These are phyloP conservation scores for Saxophila tyrrhenica DNA, from an alignment of 495 filamentous ascomycete species.

Conservation along the genomic window DNA sequence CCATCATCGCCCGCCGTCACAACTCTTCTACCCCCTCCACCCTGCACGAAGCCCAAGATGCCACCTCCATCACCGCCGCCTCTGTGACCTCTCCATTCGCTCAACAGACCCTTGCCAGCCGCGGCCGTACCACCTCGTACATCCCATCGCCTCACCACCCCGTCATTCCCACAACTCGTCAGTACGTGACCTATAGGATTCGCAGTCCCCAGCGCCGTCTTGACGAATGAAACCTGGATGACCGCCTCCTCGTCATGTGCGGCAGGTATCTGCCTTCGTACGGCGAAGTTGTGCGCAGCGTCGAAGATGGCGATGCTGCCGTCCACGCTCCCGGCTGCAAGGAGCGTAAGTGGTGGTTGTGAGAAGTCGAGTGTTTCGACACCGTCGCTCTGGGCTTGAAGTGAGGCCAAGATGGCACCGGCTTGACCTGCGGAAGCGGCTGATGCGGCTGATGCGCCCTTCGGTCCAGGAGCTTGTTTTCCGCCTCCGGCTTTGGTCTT, in stretches of 20 bases:
- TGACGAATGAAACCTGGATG: constrained; percentile 83
- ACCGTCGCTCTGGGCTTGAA: constrained; percentile 62
- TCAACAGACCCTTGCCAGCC: constrained; percentile 28
- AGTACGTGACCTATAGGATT: constrained; percentile 47
- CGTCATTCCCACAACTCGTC: constrained; percentile 77
- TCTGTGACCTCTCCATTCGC: constrained; percentile 25
- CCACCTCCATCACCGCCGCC: constrained; percentile 25
- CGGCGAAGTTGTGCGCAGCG: constrained; percentile 66
- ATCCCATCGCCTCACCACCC: constrained; percentile 80
- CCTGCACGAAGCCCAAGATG: constrained; percentile 24
- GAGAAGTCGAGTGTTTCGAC: constrained; percentile 84
- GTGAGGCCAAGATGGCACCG: constrained; percentile 64
- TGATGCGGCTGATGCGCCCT: constrained; percentile 17
- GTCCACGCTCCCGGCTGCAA: constrained; percentile 85
- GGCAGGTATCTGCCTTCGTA: constrained; percentile 63
- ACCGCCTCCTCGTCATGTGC: constrained; percentile 76
- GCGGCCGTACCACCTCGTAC: constrained; percentile 62
- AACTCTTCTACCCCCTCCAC: constrained; percentile 15
- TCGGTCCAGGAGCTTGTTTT: constrained; percentile 24
- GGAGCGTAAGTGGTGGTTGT: constrained; percentile 56
- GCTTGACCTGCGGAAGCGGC: constrained; percentile 46
- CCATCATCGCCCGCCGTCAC: constrained; percentile 27
- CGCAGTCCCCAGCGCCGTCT: constrained; percentile 27
- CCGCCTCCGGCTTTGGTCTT: constrained; percentile 35
- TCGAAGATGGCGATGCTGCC: constrained; percentile 85